Evolutionary conservation across 2,329 filamentous ascomycete genomes (phyloP).

Genomic region (Chaetomium sp.): DNA sequence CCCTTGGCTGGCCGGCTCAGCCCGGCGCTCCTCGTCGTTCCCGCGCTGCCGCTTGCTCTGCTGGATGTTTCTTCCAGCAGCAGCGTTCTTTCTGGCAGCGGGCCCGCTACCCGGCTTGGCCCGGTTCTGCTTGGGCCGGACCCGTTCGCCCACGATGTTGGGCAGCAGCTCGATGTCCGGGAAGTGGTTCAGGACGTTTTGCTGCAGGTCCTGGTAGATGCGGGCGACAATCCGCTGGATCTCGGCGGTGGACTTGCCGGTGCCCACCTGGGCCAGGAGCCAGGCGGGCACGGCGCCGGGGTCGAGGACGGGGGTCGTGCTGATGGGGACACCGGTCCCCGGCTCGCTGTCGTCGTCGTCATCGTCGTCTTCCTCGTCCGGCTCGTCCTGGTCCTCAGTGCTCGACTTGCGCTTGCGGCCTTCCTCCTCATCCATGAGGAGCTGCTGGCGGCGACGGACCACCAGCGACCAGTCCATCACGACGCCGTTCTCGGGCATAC

Average conservation of each 20-base stretch:
- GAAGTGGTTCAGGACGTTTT: constrained; percentile 48
- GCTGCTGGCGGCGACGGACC: constrained; percentile 65
- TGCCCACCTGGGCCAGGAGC: constrained; percentile 50
- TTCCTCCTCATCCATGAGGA: constrained; percentile 41
- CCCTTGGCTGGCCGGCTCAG: constrained; percentile 15
- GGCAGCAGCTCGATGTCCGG: constrained; percentile 63
- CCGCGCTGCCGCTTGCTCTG: constrained; percentile 38
- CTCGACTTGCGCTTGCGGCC: not conserved
- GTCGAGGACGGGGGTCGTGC: constrained; percentile 38
- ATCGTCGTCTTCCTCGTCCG: constrained; percentile 37
- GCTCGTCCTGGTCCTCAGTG: not conserved
- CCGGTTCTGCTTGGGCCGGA: constrained; percentile 31
- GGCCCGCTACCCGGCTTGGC: not conserved
- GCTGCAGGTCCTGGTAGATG: constrained; percentile 50
- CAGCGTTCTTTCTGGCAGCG: not conserved
- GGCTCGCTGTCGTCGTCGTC: constrained; percentile 43
- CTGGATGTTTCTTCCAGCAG: not conserved
- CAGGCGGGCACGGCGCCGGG: constrained; percentile 52
- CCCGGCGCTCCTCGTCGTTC: constrained; percentile 31
- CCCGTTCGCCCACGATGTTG: constrained; percentile 46
- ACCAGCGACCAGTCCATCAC: constrained; percentile 63
- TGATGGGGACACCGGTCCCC: constrained; percentile 33
- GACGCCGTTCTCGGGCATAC: constrained; percentile 43
- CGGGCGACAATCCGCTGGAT: constrained; percentile 52
- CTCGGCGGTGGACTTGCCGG: constrained; percentile 51